phyloP scores from a whole-genome alignment of 208 protist species.

The Trypanosoma brucei region DNA sequence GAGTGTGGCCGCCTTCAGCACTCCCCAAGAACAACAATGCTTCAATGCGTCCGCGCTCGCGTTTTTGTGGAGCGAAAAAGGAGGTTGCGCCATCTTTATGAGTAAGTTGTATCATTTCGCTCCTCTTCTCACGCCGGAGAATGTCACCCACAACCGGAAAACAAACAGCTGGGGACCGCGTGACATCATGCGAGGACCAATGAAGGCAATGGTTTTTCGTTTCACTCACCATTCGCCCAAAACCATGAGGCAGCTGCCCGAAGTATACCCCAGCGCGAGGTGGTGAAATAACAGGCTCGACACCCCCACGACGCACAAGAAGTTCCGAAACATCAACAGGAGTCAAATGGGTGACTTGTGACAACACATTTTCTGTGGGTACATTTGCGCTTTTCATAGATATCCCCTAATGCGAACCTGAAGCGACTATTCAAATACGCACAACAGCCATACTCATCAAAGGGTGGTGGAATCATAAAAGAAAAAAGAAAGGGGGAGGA shows the following conservation, averaged over 20 bases:
- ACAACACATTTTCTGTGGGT: constrained; percentile 2
- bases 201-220: constrained; percentile 17
- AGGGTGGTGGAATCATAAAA: not conserved
- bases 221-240: not conserved
- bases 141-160: constrained; percentile 16
- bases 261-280: constrained; percentile 12
- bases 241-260: not conserved
- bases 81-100: constrained; percentile 10
- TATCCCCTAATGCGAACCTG: not conserved
- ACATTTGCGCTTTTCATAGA: not conserved
- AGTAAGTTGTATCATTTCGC: constrained; percentile 1
- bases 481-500: not conserved
- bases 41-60: constrained; percentile 2
- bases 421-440: not conserved
- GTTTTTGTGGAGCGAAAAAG: constrained; percentile 4
- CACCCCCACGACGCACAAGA: constrained; percentile 6
- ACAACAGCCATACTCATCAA: not conserved
- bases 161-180: constrained; percentile 8
- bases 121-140: not conserved
- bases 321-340: constrained; percentile 18
- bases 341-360: constrained; percentile 15
- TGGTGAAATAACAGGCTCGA: not conserved
- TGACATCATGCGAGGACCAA: constrained; percentile 12
- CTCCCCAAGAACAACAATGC: constrained; percentile 3
- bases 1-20: constrained; percentile 5